Percentiles rank a stretch among this genome's conserved stretches.
phyloP scores from a whole-genome alignment of 1,139 yeast species.

The Taphrina sp. region DNA sequence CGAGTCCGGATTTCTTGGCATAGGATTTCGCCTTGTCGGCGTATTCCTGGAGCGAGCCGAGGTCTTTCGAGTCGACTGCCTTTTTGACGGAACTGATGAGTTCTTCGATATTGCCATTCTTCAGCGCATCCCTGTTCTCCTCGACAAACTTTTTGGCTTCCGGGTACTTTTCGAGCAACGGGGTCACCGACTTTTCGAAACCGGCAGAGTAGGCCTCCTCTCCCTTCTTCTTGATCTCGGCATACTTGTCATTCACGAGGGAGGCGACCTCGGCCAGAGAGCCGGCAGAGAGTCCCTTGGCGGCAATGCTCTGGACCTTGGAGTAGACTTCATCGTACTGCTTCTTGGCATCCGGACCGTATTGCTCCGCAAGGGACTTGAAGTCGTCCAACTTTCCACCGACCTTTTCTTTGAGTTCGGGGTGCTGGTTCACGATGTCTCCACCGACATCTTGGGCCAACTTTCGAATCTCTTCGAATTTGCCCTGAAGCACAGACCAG shows the following conservation, averaged over 20 bases:
- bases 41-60: slow-evolving; percentile 26
- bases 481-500: slow-evolving; percentile 20
- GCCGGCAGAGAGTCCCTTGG: slow-evolving; percentile 27
- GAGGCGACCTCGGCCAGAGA: slow-evolving; percentile 19
- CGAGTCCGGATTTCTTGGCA: slow-evolving; percentile 22
- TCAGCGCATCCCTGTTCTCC: slow-evolving; percentile 29
- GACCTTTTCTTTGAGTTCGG: slow-evolving; percentile 26
- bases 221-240: slow-evolving; percentile 29
- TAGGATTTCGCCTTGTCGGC: slow-evolving; percentile 26
- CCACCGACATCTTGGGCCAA: slow-evolving; percentile 26
- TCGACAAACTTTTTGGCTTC: slow-evolving; percentile 31
- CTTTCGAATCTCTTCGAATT: slow-evolving; percentile 23
- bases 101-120: slow-evolving; percentile 25
- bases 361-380: slow-evolving; percentile 25
- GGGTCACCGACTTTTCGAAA: slow-evolving; percentile 24
- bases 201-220: slow-evolving; percentile 23
- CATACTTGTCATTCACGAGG: slow-evolving; percentile 17
- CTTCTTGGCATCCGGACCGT: slow-evolving; percentile 33
- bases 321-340: slow-evolving; percentile 24
- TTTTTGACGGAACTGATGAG: slow-evolving; percentile 26
- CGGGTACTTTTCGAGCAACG: slow-evolving; percentile 26
- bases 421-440: slow-evolving; percentile 30
- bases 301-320: slow-evolving; percentile 29
- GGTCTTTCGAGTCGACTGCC: slow-evolving; percentile 27
- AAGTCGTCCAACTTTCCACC: slow-evolving; percentile 22